phyloP scores from a whole-genome alignment of 306 rosid genomes.

The Psophocarpus tetragonolobus region DNA sequence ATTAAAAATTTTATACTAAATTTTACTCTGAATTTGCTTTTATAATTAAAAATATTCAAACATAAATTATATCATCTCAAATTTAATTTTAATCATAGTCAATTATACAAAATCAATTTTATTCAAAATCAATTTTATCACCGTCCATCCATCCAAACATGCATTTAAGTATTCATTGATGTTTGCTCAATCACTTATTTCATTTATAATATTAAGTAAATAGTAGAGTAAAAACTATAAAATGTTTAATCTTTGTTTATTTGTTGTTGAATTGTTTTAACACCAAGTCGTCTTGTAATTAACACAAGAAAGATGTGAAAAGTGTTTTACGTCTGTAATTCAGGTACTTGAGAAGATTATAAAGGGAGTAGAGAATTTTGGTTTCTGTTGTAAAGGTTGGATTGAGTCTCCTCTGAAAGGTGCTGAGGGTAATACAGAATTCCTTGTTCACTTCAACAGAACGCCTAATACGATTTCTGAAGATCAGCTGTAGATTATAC shows the following conservation, averaged over 20 bases:
- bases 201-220: not conserved
- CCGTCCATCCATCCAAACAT: no score
- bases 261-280: not conserved
- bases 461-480: conserved; percentile 1
- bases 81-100: no score
- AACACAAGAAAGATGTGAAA: conserved; percentile 8
- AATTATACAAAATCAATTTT: no score
- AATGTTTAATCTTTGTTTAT: not conserved
- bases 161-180: not conserved
- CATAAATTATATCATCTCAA: no score
- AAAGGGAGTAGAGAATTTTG: conserved; percentile 76
- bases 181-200: not conserved
- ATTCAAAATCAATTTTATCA: no score
- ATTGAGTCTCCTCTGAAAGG: conserved; percentile 93
- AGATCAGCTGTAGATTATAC: not conserved
- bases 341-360: conserved; percentile 87
- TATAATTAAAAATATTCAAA: no score
- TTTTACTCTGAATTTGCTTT: no score
- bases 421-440: conserved; percentile 92
- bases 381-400: conserved; percentile 81
- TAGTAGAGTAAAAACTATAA: not conserved
- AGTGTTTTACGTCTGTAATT: conserved; percentile 19
- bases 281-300: not conserved
- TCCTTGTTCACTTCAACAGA: conserved; percentile 72
- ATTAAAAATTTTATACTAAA: no score